Base-by-base conservation (phyloP, 2,329 filamentous ascomycete genomes). In the Aspergillus tanneri region DNA sequence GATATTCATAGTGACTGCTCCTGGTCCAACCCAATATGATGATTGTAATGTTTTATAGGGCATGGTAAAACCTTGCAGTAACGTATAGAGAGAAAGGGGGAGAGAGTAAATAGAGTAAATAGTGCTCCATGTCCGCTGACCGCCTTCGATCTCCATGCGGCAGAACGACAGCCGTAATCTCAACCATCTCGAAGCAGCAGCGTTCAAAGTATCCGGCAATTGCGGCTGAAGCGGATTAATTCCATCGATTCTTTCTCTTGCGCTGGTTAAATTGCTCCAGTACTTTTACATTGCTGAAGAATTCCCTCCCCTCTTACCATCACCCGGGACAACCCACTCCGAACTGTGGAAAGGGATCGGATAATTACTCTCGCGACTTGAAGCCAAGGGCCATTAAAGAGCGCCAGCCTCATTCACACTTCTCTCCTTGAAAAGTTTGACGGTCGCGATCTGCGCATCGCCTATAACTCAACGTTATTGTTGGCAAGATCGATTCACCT, bases 91-190 rank as follows among this genome's bases (percentile, higher is more conserved):
- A 25, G 10, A 8, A 12, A 18, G 30, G 1, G n/a, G 14, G 10
- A 34, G 14, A 34, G 30, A 34, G 28, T 32, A 30, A 2, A 16
- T 4, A 21, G 23, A 46, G 28, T 30, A 27, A 16, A 37, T 21
- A 54, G 27, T 34, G n/a, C 14, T 22, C 14, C 14, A 14, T 21
- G 10, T 18, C n/a, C 25, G 25, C 41, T 52, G 50, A 65, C 63
- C 62, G 63, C 63, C 62, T 55, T 57, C 48, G 30, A 52, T 55
- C 59, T 57, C 51, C 36, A 52, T 24, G 40, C 49, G 62, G 62
- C 63, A 64, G 62, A 66, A 65, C 50, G 28, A 39, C 37, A 28
- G 35, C 47, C 35, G 44, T 32, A 27, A 47, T 46, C 38, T 38
- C 36, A 40, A 41, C 24, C 21, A 34, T 16, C 27, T 34, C 43